phyloP scores from a whole-genome alignment of 2,329 filamentous ascomycete species.

The Coleophoma crateriformis region DNA sequence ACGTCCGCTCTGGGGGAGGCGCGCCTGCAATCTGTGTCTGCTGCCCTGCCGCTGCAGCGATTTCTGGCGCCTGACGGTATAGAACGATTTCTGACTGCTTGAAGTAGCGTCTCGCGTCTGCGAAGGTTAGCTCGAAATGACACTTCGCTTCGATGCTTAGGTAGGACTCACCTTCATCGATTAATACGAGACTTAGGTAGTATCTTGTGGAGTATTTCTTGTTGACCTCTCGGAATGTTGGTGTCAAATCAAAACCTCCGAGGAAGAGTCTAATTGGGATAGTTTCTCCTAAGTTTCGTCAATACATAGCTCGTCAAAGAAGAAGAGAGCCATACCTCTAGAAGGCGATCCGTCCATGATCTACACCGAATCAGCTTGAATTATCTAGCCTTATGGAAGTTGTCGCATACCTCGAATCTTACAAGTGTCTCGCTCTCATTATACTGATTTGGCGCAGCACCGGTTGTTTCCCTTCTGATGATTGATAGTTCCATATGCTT shows the following conservation, averaged over 20 bases:
- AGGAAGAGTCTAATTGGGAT: conserved; percentile 97
- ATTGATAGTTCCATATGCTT: conserved; percentile 99
- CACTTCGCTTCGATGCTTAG: not conserved
- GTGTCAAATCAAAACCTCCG: conserved; percentile 93
- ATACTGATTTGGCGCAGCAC: conserved; percentile 95
- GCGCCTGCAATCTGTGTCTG: conserved; percentile 27
- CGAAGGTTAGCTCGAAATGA: conserved; percentile 7
- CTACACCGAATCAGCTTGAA: conserved; percentile 33
- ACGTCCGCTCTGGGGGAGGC: conserved; percentile 21
- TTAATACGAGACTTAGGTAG: conserved; percentile 92
- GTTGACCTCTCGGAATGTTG: conserved; percentile 98
- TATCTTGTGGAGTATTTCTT: conserved; percentile 99
- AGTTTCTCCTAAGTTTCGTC: conserved; percentile 58
- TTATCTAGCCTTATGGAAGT: conserved; percentile 1
- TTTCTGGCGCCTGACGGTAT: conserved; percentile 72
- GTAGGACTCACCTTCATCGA: conserved; percentile 69
- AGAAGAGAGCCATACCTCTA: conserved; percentile 33
- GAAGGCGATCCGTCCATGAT: conserved; percentile 99
- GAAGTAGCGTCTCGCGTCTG: conserved; percentile 94
- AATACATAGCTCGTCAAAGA: not conserved
- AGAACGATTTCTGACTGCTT: conserved; percentile 99
- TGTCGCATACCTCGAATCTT: conserved; percentile 71
- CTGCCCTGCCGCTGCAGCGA: conserved; percentile 28
- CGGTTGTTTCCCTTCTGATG: conserved; percentile 93
- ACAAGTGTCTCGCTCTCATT: conserved; percentile 99